Conservation (phyloP, 495 filamentous ascomycete species). For the Xylaria scruposa region DNA sequence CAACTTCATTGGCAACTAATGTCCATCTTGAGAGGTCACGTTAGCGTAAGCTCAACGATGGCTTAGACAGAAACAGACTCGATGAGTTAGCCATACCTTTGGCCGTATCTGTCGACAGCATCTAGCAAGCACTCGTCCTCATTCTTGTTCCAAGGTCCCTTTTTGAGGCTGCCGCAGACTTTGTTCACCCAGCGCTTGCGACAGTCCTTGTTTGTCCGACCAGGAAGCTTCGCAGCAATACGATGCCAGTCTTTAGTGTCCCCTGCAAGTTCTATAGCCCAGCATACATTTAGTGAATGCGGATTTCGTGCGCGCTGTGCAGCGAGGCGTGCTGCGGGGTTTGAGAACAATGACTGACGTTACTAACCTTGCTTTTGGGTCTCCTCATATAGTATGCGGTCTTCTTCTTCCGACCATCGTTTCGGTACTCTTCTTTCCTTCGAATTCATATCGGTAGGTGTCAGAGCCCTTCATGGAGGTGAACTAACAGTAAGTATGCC, state of each 20-base stretch:
- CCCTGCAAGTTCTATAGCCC: background rate
- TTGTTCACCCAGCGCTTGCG: conserved; percentile 51
- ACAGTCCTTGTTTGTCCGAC: conserved; percentile 52
- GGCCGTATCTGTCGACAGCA: conserved; percentile 44
- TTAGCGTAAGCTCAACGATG: background rate
- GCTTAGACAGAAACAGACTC: background rate
- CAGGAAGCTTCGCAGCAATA: conserved; percentile 46
- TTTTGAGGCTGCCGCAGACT: conserved; percentile 49
- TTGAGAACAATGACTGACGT: background rate
- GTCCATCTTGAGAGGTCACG: background rate
- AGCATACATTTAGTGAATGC: background rate
- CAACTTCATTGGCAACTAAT: conserved; percentile 20
- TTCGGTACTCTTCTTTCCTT: conserved; percentile 35
- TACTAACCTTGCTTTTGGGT: conserved; percentile 37
- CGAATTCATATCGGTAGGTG: conserved; percentile 16
- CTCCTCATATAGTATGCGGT: conserved; percentile 39
- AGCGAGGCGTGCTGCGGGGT: background rate
- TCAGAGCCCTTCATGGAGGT: background rate
- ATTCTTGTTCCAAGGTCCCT: conserved; percentile 49
- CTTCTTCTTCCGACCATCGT: conserved; percentile 44
- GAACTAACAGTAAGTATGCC: background rate
- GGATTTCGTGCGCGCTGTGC: background rate
- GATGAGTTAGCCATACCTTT: background rate
- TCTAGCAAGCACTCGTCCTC: conserved; percentile 45
- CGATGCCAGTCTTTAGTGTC: conserved; percentile 40